Evolutionary conservation across 2,329 filamentous ascomycete species (phyloP).

Genomic region (Beauveria varroae): DNA sequence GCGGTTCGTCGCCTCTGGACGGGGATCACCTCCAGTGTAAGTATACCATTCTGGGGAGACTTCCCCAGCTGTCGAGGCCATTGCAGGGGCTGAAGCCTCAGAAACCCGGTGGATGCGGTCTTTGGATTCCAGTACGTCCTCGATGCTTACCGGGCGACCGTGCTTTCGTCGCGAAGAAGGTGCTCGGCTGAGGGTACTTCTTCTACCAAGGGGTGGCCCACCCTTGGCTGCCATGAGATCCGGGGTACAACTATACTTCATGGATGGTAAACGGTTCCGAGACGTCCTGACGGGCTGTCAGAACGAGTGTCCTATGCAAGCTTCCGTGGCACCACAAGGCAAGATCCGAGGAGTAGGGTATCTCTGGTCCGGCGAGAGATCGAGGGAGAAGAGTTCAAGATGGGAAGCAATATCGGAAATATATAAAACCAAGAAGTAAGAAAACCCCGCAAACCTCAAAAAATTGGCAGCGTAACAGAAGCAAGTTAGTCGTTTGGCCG

Average conservation of each 20-base stretch:
- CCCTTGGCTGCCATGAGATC: background rate
- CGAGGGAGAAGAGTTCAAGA: background rate
- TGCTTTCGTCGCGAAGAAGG: slow-evolving; percentile 4
- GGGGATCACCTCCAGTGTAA: background rate
- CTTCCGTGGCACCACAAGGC: background rate
- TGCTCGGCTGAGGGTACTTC: slow-evolving; percentile 7
- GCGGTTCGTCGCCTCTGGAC: background rate
- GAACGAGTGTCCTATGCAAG: background rate
- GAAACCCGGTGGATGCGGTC: background rate
- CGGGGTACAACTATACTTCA: background rate
- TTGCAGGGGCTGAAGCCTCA: background rate
- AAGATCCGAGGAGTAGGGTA: background rate
- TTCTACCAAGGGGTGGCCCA: background rate
- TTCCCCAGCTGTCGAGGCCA: background rate
- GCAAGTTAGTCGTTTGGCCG: background rate
- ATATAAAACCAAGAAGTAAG: background rate
- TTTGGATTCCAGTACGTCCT: slow-evolving; percentile 2
- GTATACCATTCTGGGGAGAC: slow-evolving; percentile 1
- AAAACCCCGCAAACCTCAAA: background rate
- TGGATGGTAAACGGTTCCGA: background rate
- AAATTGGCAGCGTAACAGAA: background rate
- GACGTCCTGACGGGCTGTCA: background rate
- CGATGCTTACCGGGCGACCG: slow-evolving; percentile 1
- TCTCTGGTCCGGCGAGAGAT: background rate
- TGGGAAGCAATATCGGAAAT: background rate